These are phyloP conservation scores for Diaporthe sp. DNA, from an alignment of 2,329 filamentous ascomycete genomes.

Conservation along the genomic window DNA sequence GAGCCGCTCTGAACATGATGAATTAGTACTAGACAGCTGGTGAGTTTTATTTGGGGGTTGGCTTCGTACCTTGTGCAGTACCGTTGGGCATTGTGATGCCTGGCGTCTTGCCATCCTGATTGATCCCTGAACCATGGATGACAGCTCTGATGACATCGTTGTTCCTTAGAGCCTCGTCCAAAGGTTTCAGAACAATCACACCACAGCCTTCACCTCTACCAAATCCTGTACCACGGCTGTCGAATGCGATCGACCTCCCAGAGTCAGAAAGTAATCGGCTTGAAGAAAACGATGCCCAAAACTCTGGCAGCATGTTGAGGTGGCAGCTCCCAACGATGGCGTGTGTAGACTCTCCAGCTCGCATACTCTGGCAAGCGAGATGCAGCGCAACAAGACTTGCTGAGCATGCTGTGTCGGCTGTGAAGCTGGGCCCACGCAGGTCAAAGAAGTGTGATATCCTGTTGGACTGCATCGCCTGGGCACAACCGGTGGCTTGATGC, in stretches of 20 bases:
- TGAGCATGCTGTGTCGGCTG: slow-evolving; percentile 66
- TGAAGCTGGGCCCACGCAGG: slow-evolving; percentile 65
- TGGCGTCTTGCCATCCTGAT: slow-evolving; percentile 69
- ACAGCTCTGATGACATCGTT: slow-evolving; percentile 67
- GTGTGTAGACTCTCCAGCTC: slow-evolving; percentile 59
- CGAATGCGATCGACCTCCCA: slow-evolving; percentile 66
- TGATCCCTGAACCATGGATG: slow-evolving; percentile 64
- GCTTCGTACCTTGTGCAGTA: slow-evolving; percentile 58
- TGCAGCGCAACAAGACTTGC: slow-evolving; percentile 65
- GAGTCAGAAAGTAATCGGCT: slow-evolving; percentile 62
- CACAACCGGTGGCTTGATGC: slow-evolving; percentile 66
- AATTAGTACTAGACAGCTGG: slow-evolving; percentile 18
- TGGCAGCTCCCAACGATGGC: slow-evolving; percentile 64
- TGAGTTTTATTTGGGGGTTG: neutral
- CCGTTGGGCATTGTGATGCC: slow-evolving; percentile 70
- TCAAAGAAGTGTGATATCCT: slow-evolving; percentile 69
- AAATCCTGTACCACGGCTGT: slow-evolving; percentile 68
- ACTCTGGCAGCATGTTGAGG: slow-evolving; percentile 62
- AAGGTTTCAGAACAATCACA: slow-evolving; percentile 67
- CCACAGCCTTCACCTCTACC: slow-evolving; percentile 72
- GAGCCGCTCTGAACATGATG: slow-evolving; percentile 50
- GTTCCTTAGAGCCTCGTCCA: slow-evolving; percentile 41
- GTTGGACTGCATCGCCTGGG: slow-evolving; percentile 67
- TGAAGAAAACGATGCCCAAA: slow-evolving; percentile 53
- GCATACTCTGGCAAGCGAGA: slow-evolving; percentile 63